phyloP scores from a whole-genome alignment of 2,329 filamentous ascomycete genomes.

The Thermomyces lanuginosus region DNA sequence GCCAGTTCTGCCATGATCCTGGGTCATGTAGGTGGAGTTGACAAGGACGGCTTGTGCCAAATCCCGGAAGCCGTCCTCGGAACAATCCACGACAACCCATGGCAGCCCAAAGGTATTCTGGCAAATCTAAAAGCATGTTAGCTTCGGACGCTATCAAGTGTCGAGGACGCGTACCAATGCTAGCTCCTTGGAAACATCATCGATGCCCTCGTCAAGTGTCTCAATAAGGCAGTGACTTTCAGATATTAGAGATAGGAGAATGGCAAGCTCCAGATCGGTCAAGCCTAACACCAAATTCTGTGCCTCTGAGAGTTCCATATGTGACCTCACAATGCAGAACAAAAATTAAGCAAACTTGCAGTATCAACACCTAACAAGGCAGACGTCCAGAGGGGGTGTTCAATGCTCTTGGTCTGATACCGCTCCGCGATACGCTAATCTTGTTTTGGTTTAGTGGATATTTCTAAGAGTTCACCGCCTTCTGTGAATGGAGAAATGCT shows the following conservation, averaged over 20 bases:
- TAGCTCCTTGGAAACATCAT: constrained; percentile 58
- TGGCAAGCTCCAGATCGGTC: constrained; percentile 74
- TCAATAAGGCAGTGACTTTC: constrained; percentile 81
- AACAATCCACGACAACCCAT: constrained; percentile 56
- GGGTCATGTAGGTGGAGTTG: too few relatives aligned
- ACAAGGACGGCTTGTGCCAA: too few relatives aligned
- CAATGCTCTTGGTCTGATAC: too few relatives aligned
- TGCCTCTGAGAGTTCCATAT: constrained; percentile 48
- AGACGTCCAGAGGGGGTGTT: too few relatives aligned
- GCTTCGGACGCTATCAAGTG: not conserved
- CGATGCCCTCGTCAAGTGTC: constrained; percentile 44
- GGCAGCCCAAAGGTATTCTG: constrained; percentile 56
- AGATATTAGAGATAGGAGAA: constrained; percentile 63
- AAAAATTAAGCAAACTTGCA: too few relatives aligned
- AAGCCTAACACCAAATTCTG: constrained; percentile 58
- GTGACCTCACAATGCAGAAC: constrained; percentile 7
- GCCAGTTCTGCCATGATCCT: too few relatives aligned
- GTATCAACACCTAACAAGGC: too few relatives aligned
- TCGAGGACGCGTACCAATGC: constrained; percentile 40
- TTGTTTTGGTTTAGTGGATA: too few relatives aligned
- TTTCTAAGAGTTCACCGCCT: too few relatives aligned
- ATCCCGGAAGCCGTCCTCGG: too few relatives aligned
- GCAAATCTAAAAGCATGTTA: constrained; percentile 38
- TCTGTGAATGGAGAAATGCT: too few relatives aligned
- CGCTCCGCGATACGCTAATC: too few relatives aligned